Evolutionary conservation across 805 yeast species (phyloP).

Genomic region (Pichia nanzhaoensis): DNA sequence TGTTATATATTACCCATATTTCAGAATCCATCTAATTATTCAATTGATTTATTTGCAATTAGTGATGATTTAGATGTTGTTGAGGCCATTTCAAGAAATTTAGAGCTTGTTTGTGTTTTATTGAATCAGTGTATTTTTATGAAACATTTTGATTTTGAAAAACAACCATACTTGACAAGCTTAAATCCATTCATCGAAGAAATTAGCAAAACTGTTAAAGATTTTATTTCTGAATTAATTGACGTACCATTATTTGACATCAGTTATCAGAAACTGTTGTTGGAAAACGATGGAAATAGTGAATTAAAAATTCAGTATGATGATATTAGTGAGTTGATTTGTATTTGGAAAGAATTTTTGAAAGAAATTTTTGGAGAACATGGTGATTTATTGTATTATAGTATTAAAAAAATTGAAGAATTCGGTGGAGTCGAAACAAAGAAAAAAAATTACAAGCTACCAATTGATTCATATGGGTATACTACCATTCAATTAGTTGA

Average conservation of each 20-base stretch:
- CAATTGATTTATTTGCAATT: constrained; percentile 32
- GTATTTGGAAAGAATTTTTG: constrained; percentile 35
- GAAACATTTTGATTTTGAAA: constrained; percentile 50
- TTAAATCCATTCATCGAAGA: constrained; percentile 63
- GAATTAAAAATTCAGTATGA: constrained; percentile 35
- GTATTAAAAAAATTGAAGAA: constrained; percentile 6
- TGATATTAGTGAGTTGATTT: constrained; percentile 40
- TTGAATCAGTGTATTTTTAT: constrained; percentile 60
- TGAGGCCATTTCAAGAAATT: constrained; percentile 37
- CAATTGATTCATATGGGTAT: constrained; percentile 15
- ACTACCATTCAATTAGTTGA: constrained; percentile 8
- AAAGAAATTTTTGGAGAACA: constrained; percentile 23
- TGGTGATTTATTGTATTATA: constrained; percentile 6
- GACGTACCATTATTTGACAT: constrained; percentile 50
- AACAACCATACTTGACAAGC: constrained; percentile 69
- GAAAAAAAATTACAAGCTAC: constrained; percentile 35
- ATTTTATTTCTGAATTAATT: constrained; percentile 41
- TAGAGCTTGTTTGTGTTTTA: constrained; percentile 50
- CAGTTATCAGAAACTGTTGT: constrained; percentile 47
- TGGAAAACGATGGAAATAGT: constrained; percentile 56
- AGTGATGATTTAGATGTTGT: constrained; percentile 23
- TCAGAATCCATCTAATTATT: constrained; percentile 50
- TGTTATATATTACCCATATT: constrained; percentile 45
- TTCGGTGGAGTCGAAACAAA: constrained; percentile 19
- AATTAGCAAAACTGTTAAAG: constrained; percentile 40